Base-by-base conservation (phyloP, 345 rosid species). In the Rhizophora mangle region DNA sequence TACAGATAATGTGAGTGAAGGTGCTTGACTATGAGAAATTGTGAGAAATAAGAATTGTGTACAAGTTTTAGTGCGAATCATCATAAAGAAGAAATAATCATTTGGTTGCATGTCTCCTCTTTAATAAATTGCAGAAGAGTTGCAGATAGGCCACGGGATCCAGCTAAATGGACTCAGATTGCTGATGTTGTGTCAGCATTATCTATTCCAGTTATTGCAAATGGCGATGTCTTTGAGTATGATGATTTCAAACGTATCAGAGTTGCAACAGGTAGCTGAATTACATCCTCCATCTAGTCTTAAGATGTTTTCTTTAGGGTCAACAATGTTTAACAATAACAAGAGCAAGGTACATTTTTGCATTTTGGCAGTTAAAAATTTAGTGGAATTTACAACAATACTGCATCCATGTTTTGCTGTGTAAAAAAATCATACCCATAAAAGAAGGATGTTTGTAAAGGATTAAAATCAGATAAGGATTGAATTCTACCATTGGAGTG, bases 131-230 rank as follows among this genome's bases (percentile, higher is more conserved):
- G 75, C 83, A 93, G 98, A 81, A 89, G 79, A 84, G 81, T 93
- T 62, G 82, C 88, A 30, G 97, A 93, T 74, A 86, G 96, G 67
- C 97, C 97, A 11, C 86, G 93, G 84, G 97, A 93, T 90, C 96
- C 97, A 39, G 96, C 98, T 65, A 90, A 89, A 74, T 93, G 97
- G 98, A 68, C 74, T 75, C 97, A 93, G 76, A 90, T 93, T 66
- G 88, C 91, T 51, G 92, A 90, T 75, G 60, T 93, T 62, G 98
- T 91, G 26, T 76, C 93, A 2, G 88, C 97, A 57, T 81, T 93
- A 24, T 91, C 96, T 55, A 87, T 93, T 74, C 98, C 98, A 2
- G 92, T 93, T 55, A 91, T 93, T 78, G 98, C 98, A 67, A 93
- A 93, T 78, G 98, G 97, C 6, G 96, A 93, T 81, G 92, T 91